These are phyloP conservation scores for Yamadazyma laniorum DNA, from an alignment of 805 yeast species.

Conservation along the genomic window DNA sequence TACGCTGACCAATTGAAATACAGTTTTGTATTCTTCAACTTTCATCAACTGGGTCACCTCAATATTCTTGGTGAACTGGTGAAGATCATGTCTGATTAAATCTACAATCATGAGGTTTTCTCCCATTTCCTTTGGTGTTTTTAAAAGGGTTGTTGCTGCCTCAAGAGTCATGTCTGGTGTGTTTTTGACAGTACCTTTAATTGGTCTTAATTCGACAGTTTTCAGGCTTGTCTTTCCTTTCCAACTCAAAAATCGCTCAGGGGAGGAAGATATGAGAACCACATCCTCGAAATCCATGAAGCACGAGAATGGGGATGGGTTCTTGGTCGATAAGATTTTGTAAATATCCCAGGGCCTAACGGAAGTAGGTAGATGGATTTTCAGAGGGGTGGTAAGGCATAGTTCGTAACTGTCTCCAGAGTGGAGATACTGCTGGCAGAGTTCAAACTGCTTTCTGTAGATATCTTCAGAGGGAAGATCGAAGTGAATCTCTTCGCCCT, in stretches of 20 bases:
- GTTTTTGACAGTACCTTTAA: slow-evolving; percentile 91
- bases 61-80: slow-evolving; percentile 63
- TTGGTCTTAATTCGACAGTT: slow-evolving; percentile 82
- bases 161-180: slow-evolving; percentile 50
- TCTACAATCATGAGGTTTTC: slow-evolving; percentile 98
- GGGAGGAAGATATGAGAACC: slow-evolving; percentile 79
- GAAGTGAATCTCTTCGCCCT: slow-evolving; percentile 23
- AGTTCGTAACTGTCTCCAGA: slow-evolving; percentile 92
- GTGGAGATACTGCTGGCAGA: slow-evolving; percentile 65
- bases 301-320: slow-evolving; percentile 93
- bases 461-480: slow-evolving; percentile 50
- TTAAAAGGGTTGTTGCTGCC: slow-evolving; percentile 61
- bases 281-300: slow-evolving; percentile 68
- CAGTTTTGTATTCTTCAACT: slow-evolving; percentile 89
- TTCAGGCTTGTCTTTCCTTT: slow-evolving; percentile 34
- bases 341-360: slow-evolving; percentile 76
- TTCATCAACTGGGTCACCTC: slow-evolving; percentile 77
- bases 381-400: slow-evolving; percentile 79
- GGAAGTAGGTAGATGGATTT: slow-evolving; percentile 48
- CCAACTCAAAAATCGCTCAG: slow-evolving; percentile 92
- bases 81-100: slow-evolving; percentile 86
- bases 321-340: slow-evolving; percentile 62
- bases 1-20: slow-evolving; percentile 88
- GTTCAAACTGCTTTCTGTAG: slow-evolving; percentile 54
- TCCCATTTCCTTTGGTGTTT: slow-evolving; percentile 89